Conservation (phyloP, 2,329 filamentous ascomycete species). For the Nannizziopsis arthrosporioides region DNA sequence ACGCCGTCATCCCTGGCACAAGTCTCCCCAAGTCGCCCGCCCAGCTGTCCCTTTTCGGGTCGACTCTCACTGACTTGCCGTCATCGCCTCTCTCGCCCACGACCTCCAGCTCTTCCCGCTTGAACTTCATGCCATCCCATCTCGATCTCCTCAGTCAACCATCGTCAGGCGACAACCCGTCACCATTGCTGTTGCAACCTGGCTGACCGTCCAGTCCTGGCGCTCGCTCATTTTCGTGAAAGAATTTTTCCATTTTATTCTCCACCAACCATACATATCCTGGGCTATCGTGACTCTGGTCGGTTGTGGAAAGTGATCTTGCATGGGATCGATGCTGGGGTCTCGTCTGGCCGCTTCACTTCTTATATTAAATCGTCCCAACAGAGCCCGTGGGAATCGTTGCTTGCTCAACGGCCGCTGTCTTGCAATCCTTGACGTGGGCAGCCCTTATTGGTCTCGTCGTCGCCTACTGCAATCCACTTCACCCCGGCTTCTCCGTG, state of each 20-base stretch:
- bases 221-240: too few relatives aligned
- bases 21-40: too few relatives aligned
- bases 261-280: too few relatives aligned
- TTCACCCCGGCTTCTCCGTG: constrained; percentile 9
- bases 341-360: constrained; percentile 11
- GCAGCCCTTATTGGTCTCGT: constrained; percentile 15
- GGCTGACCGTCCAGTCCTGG: not conserved
- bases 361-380: constrained; percentile 6
- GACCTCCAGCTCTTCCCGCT: constrained; percentile 1
- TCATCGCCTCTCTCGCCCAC: not conserved
- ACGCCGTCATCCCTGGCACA: too few relatives aligned
- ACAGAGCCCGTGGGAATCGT: constrained; percentile 4
- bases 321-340: not conserved
- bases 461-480: constrained; percentile 8
- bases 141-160: constrained; percentile 2
- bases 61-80: too few relatives aligned
- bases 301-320: not conserved
- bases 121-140: constrained; percentile 1
- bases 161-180: not conserved
- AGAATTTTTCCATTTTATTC: too few relatives aligned
- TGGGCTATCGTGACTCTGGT: not conserved
- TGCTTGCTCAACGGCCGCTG: constrained; percentile 9
- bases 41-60: too few relatives aligned
- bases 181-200: not conserved
- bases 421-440: constrained; percentile 13